phyloP scores from a whole-genome alignment of 1,139 yeast species.

The Arxiozyma bovina region DNA sequence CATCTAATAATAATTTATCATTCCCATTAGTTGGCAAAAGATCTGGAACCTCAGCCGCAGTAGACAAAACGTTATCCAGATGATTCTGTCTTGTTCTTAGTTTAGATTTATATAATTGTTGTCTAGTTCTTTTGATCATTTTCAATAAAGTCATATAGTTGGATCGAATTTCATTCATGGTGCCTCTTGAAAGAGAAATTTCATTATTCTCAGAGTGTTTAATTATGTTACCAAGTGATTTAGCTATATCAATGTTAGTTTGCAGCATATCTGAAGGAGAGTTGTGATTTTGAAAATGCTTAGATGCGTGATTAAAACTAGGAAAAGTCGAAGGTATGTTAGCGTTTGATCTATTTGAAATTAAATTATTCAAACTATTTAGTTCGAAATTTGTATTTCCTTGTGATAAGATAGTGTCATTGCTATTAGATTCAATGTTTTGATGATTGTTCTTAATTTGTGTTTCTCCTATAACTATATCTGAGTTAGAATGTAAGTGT shows the following conservation, averaged over 20 bases:
- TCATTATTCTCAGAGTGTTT: slow-evolving; percentile 27
- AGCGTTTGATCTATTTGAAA: slow-evolving; percentile 6
- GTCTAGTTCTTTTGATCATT: slow-evolving; percentile 11
- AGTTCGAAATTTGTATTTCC: slow-evolving; percentile 14
- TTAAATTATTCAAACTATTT: slow-evolving; percentile 3
- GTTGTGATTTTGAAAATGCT: not conserved
- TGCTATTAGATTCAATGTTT: not conserved
- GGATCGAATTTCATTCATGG: slow-evolving; percentile 20
- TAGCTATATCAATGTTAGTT: slow-evolving; percentile 27
- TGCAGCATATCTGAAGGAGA: slow-evolving; percentile 9
- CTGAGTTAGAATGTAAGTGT: not conserved
- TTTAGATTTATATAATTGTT: slow-evolving; percentile 4
- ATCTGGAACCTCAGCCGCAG: not conserved
- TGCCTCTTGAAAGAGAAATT: slow-evolving; percentile 21
- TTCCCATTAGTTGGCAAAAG: not conserved
- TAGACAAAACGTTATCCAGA: slow-evolving; percentile 5
- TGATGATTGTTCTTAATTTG: not conserved
- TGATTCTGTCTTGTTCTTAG: slow-evolving; percentile 2
- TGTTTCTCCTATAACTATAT: not conserved
- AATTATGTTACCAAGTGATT: slow-evolving; percentile 24
- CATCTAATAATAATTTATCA: not conserved
- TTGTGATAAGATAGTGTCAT: slow-evolving; percentile 1
- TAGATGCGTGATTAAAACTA: not conserved
- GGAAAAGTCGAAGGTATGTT: not conserved
- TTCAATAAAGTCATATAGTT: slow-evolving; percentile 8